Evolutionary conservation across 306 rosid genomes (phyloP), one percentile per base, ranked within the genome.

Genomic region (Neltuma alba): DNA sequence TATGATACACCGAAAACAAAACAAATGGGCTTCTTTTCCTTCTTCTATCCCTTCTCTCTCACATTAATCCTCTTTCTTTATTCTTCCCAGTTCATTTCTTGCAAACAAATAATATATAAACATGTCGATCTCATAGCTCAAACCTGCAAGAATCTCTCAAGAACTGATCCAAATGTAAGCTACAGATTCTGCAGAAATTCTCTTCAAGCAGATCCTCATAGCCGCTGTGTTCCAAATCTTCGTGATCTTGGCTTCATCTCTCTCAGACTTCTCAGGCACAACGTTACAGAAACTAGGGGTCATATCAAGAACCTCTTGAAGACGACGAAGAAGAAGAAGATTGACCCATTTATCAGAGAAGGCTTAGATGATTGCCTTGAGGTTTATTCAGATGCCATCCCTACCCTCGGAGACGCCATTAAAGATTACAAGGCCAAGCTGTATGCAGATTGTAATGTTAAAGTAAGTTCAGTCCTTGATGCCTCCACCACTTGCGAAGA

Each of bases 401-500:
- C 67, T 12, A 79, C 90, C 50, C 18, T 90, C 58, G 77, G 80
- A 75, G 85, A 80, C 13, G 86, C 88, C 42, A 61, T 71, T 52
- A 82, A 61, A 76, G 85, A 81, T 36, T 93, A 82, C 83, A 85
- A 40, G 76, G 41, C 50, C 5, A 89, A 83, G 65, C 90, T 72
- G 14, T 90, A 89, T 54, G 80, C 6, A 0, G 90, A 89, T 23
- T 90, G 76, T 34, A 89, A 89, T 16, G 44, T 90, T 6, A 79
- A 75, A 10, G 36, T 90, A 42, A 89, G 93, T 18, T 89, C 91
- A 0, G 85, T 89, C 18, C 21, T 81, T 55, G 97, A 89, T 57
- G 87, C 90, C 37, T 61, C 90, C 0, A 81, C 90, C 0, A 93
- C 97, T 1, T 93, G 98, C 38, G 97, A 91, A 72, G 98, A 93